These are phyloP conservation scores for Xylariaceae sp. DNA, from an alignment of 2,329 filamentous ascomycete species.

Conservation along the genomic window DNA sequence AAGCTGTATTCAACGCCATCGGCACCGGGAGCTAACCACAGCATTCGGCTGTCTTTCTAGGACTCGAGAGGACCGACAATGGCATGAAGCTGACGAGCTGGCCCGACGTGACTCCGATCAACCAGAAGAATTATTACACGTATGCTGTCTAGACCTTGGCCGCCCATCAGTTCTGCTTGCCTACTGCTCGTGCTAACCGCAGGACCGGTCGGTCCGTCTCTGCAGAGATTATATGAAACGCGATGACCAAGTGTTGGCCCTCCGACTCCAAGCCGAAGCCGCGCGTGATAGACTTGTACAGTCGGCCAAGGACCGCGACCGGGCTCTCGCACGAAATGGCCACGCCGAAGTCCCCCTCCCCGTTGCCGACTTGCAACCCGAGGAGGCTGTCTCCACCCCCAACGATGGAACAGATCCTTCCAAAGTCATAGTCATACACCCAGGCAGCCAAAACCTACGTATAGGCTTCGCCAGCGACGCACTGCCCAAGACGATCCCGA, in stretches of 20 bases:
- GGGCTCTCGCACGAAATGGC: conserved; percentile 71
- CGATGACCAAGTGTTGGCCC: conserved; percentile 89
- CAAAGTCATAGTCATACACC: conserved; percentile 90
- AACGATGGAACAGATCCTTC: conserved; percentile 66
- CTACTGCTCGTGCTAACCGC: neutral
- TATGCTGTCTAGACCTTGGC: conserved; percentile 38
- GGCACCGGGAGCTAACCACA: no score
- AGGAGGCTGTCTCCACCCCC: conserved; percentile 49
- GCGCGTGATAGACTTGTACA: conserved; percentile 78
- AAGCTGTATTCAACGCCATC: neutral
- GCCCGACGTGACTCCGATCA: conserved; percentile 89
- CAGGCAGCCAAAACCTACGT: conserved; percentile 89
- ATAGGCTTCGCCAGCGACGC: conserved; percentile 96
- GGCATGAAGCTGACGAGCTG: conserved; percentile 93
- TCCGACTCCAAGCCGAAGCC: conserved; percentile 83
- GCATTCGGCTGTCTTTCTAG: conserved; percentile 30
- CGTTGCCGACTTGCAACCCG: conserved; percentile 54
- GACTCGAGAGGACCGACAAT: conserved; percentile 94
- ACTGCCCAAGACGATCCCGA: conserved; percentile 87
- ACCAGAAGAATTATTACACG: conserved; percentile 99
- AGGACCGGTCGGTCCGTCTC: conserved; percentile 18
- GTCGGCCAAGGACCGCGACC: conserved; percentile 80
- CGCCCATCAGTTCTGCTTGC: neutral
- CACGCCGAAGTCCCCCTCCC: conserved; percentile 59
- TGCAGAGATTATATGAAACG: conserved; percentile 92